Percentiles rank a stretch among this genome's conserved stretches.
phyloP scores from a whole-genome alignment of 495 filamentous ascomycete species.

The Aspergillus asperescens region DNA sequence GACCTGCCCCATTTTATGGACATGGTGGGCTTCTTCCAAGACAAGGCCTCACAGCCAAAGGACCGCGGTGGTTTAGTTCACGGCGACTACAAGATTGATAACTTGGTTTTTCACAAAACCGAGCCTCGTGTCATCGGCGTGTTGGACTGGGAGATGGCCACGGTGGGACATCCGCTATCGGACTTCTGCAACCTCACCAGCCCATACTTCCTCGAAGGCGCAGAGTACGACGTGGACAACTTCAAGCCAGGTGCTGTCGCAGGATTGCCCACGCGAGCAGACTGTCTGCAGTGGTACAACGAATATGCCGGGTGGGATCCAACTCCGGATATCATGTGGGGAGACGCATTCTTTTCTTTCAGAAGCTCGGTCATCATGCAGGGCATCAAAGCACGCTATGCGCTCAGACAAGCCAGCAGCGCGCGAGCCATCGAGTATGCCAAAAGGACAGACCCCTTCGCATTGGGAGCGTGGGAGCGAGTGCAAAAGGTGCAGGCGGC shows the following conservation, averaged over 20 bases:
- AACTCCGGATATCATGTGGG: conserved; percentile 47
- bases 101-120: conserved; percentile 86
- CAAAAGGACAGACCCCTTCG: conserved; percentile 56
- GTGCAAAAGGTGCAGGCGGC: conserved; percentile 44
- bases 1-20: conserved; percentile 75
- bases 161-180: conserved; percentile 86
- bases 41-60: conserved; percentile 58
- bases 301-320: conserved; percentile 67
- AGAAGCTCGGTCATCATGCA: conserved; percentile 79
- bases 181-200: conserved; percentile 77
- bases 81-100: conserved; percentile 98
- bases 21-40: conserved; percentile 72
- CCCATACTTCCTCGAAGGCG: conserved; percentile 56
- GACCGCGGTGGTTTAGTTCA: conserved; percentile 80
- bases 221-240: conserved; percentile 29
- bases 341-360: conserved; percentile 65
- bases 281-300: conserved; percentile 72
- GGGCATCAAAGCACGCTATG: conserved; percentile 84
- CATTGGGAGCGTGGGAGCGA: conserved; percentile 68
- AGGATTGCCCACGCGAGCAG: conserved; percentile 67
- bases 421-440: conserved; percentile 70
- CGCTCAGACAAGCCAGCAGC: conserved; percentile 84
- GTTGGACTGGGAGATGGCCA: conserved; percentile 96
- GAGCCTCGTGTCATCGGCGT: conserved; percentile 89
- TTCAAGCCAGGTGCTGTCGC: conserved; percentile 59